Conservation (phyloP, 2,329 filamentous ascomycete species). For the Epichloe glyceriae region DNA sequence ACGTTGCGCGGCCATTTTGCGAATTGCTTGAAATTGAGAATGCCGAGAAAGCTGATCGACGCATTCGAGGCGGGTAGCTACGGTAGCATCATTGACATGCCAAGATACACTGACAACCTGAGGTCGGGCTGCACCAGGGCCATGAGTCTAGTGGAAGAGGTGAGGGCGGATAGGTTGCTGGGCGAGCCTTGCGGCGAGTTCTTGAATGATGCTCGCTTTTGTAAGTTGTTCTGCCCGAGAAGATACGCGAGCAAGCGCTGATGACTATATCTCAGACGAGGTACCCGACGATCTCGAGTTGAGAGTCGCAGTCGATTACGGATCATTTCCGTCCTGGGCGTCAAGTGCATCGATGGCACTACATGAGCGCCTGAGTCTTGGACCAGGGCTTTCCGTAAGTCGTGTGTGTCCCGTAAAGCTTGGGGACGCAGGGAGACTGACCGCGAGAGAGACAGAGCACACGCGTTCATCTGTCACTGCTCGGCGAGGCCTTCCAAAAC, state of each 20-base stretch:
- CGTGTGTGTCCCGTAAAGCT: neutral
- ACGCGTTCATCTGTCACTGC: slow-evolving; percentile 34
- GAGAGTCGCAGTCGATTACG: slow-evolving; percentile 35
- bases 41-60: slow-evolving; percentile 29
- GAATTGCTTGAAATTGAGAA: slow-evolving; percentile 32
- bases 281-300: slow-evolving; percentile 27
- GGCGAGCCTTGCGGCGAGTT: slow-evolving; percentile 28
- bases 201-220: slow-evolving; percentile 30
- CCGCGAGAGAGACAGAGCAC: slow-evolving; percentile 23
- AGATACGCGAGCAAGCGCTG: neutral
- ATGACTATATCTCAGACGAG: slow-evolving; percentile 19
- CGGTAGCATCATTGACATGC: slow-evolving; percentile 34
- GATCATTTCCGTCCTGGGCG: slow-evolving; percentile 36
- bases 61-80: slow-evolving; percentile 39
- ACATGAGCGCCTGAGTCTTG: slow-evolving; percentile 33
- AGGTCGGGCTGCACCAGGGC: slow-evolving; percentile 37
- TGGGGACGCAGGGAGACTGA: slow-evolving; percentile 7
- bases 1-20: slow-evolving; percentile 33
- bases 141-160: slow-evolving; percentile 39
- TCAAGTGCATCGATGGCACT: slow-evolving; percentile 24
- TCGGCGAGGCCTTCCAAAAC: slow-evolving; percentile 39
- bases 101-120: slow-evolving; percentile 29
- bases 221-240: slow-evolving; percentile 21
- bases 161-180: slow-evolving; percentile 31
- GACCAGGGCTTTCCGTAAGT: slow-evolving; percentile 38